These are phyloP conservation scores for Penicillium sp. DNA, from an alignment of 2,329 filamentous ascomycete genomes.

Conservation along the genomic window DNA sequence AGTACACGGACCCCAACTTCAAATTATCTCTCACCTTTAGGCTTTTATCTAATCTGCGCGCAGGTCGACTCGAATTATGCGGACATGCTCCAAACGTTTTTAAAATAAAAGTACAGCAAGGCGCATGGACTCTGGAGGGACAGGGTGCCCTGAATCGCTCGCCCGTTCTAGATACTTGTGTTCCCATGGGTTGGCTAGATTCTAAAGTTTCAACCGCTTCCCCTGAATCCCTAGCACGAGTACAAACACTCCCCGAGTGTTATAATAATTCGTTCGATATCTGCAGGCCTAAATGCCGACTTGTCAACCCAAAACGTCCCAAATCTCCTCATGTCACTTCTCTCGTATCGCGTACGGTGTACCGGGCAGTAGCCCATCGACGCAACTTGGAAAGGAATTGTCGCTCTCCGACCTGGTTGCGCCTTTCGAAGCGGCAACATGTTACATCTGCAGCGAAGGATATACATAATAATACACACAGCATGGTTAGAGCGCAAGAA, in stretches of 20 bases:
- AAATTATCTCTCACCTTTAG: background rate
- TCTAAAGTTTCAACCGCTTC: background rate
- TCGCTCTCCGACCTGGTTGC: conserved; percentile 24
- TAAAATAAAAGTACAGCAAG: background rate
- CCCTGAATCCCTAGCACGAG: background rate
- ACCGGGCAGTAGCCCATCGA: conserved; percentile 19
- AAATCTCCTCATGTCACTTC: conserved; percentile 26
- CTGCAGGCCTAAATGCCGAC: conserved; percentile 25
- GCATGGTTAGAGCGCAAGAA: conserved; percentile 21
- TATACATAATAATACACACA: conserved; percentile 22
- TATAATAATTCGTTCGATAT: background rate
- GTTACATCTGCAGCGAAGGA: conserved; percentile 17
- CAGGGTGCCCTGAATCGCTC: background rate
- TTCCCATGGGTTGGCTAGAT: background rate
- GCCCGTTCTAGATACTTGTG: background rate
- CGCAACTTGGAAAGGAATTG: conserved; percentile 29
- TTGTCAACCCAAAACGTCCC: conserved; percentile 32
- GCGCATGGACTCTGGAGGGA: background rate
- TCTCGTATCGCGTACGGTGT: too few relatives aligned
- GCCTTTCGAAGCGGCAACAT: conserved; percentile 18
- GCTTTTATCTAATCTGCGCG: too few relatives aligned
- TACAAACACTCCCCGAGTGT: background rate
- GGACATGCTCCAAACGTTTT: background rate
- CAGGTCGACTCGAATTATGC: background rate
- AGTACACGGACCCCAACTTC: background rate